Conservation (phyloP, 2,329 filamentous ascomycete species). For the Alternaria postmessia region DNA sequence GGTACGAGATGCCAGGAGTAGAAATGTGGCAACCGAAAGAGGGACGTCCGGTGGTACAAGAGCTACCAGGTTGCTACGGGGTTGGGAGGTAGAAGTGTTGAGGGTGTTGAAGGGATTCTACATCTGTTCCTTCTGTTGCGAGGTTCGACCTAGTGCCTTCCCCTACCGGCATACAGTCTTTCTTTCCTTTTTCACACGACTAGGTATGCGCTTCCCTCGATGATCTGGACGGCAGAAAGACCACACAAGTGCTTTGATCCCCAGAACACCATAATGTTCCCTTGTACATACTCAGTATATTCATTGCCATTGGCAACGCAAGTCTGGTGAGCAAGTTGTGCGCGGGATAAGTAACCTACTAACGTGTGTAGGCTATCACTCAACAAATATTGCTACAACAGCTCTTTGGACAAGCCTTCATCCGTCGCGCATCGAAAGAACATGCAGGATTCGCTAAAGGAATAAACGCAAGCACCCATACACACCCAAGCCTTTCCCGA, state of each 20-base stretch:
- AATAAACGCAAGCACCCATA: not conserved
- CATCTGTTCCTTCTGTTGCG: not conserved
- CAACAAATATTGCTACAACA: not conserved
- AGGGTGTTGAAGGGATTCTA: not conserved
- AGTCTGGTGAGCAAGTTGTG: not conserved
- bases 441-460: not conserved
- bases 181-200: not conserved
- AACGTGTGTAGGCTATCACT: not conserved
- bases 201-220: not conserved
- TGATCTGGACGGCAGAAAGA: not conserved
- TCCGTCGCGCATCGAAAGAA: not conserved
- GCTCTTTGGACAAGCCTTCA: not conserved
- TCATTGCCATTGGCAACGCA: not conserved
- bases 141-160: not conserved
- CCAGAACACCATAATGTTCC: not conserved
- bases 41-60: not conserved
- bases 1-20: not conserved
- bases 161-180: not conserved
- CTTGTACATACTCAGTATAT: not conserved
- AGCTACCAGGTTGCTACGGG: not conserved
- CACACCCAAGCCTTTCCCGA: no score
- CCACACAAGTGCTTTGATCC: not conserved
- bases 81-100: not conserved
- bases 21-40: not conserved
- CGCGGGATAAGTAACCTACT: not conserved